Evolutionary conservation across 2,329 filamentous ascomycete genomes (phyloP).

Genomic region (Byssochlamys sp.): DNA sequence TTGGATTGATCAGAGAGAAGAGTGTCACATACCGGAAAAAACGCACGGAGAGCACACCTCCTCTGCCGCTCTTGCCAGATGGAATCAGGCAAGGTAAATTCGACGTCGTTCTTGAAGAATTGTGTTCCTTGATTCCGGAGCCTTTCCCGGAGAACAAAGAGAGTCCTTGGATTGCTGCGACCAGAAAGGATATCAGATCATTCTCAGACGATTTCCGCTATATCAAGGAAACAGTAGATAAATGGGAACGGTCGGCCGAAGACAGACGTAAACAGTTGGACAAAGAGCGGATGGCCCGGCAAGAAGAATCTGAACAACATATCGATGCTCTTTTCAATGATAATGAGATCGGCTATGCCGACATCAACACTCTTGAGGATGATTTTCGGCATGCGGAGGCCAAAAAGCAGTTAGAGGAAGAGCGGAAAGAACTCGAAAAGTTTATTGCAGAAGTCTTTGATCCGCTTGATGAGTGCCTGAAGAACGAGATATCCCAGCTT

Average conservation of each 20-base stretch:
- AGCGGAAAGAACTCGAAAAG: slow-evolving; percentile 42
- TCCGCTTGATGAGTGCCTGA: slow-evolving; percentile 39
- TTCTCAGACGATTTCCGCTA: slow-evolving; percentile 36
- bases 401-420: slow-evolving; percentile 43
- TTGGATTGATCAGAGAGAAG: slow-evolving; percentile 39
- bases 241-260: slow-evolving; percentile 41
- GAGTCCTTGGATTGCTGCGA: slow-evolving; percentile 23
- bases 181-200: slow-evolving; percentile 23
- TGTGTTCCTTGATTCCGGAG: slow-evolving; percentile 26
- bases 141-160: slow-evolving; percentile 24
- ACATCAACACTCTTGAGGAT: slow-evolving; percentile 46
- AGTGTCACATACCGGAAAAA: slow-evolving; percentile 31
- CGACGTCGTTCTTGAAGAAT: slow-evolving; percentile 19
- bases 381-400: slow-evolving; percentile 47
- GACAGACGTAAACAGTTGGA: slow-evolving; percentile 38
- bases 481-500: slow-evolving; percentile 42
- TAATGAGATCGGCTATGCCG: slow-evolving; percentile 49
- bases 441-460: slow-evolving; percentile 45
- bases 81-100: slow-evolving; percentile 22
- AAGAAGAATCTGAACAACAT: slow-evolving; percentile 43
- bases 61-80: slow-evolving; percentile 21
- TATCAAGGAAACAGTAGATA: slow-evolving; percentile 30
- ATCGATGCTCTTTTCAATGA: slow-evolving; percentile 48
- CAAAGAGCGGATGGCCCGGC: slow-evolving; percentile 39
- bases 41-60: slow-evolving; percentile 14